These are phyloP conservation scores for Acrodontium crateriforme DNA, from an alignment of 2,329 filamentous ascomycete species.

Conservation along the genomic window DNA sequence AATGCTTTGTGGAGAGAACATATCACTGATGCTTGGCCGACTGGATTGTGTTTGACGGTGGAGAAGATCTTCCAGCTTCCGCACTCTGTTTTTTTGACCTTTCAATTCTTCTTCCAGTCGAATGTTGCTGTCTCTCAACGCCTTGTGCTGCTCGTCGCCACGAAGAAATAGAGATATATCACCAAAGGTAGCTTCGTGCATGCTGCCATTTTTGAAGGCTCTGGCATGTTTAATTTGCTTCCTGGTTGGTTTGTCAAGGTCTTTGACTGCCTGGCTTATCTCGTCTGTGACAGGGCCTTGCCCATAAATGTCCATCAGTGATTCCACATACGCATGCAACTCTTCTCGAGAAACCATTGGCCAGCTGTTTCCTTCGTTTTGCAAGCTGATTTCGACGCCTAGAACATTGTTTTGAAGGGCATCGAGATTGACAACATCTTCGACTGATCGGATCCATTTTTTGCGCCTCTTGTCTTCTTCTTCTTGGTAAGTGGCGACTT, in stretches of 20 bases:
- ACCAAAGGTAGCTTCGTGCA: conserved; percentile 82
- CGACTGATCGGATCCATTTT: conserved; percentile 80
- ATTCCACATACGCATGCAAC: conserved; percentile 57
- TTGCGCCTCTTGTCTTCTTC: conserved; percentile 80
- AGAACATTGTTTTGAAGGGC: conserved; percentile 51
- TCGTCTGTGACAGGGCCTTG: conserved; percentile 56
- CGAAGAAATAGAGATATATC: conserved; percentile 72
- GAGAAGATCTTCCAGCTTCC: conserved; percentile 79
- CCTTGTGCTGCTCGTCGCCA: conserved; percentile 67
- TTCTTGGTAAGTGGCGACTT: conserved; percentile 82
- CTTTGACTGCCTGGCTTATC: conserved; percentile 60
- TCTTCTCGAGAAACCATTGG: conserved; percentile 63
- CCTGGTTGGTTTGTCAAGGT: conserved; percentile 68
- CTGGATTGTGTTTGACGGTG: conserved; percentile 58
- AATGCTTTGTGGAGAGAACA: conserved; percentile 18
- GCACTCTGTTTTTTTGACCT: conserved; percentile 81
- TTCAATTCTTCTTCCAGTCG: conserved; percentile 51
- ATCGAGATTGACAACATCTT: conserved; percentile 56
- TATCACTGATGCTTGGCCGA: conserved; percentile 27
- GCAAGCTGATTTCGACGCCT: conserved; percentile 72
- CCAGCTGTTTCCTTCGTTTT: conserved; percentile 69
- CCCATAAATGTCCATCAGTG: conserved; percentile 49
- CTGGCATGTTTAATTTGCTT: conserved; percentile 78
- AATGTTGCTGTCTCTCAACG: conserved; percentile 39
- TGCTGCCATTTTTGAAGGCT: conserved; percentile 90